A percentile compares a stretch with the other conserved stretches of the same genome.
Conservation (phyloP, 495 filamentous ascomycete species). For the Copromyces sp. region DNA sequence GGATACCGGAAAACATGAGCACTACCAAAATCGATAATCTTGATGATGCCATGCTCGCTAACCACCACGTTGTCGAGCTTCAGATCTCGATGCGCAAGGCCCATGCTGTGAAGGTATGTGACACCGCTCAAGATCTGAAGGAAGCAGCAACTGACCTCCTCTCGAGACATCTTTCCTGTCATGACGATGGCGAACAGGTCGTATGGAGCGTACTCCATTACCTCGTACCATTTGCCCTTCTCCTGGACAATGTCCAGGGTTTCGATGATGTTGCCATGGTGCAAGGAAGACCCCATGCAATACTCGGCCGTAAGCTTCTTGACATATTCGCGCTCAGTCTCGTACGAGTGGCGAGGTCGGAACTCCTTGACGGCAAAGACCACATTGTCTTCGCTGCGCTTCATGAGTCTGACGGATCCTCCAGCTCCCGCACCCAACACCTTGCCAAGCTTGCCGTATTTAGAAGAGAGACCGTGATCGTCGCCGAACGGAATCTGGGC, state of each 20-base stretch:
- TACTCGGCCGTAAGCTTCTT: slow-evolving; percentile 99
- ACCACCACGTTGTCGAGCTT: slow-evolving; percentile 99
- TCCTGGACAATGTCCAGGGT: slow-evolving; percentile 96
- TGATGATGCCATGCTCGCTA: slow-evolving; percentile 96
- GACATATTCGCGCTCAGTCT: slow-evolving; percentile 86
- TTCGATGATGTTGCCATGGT: slow-evolving; percentile 98
- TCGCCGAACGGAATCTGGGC: slow-evolving; percentile 82
- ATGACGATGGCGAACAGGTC: slow-evolving; percentile 98
- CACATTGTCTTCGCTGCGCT: slow-evolving; percentile 75
- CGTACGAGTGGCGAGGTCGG: slow-evolving; percentile 82
- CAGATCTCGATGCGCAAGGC: slow-evolving; percentile 87
- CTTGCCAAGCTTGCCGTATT: slow-evolving; percentile 91
- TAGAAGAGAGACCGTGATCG: slow-evolving; percentile 80
- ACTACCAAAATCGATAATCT: slow-evolving; percentile 98
- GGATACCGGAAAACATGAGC: slow-evolving; percentile 95
- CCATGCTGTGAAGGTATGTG: slow-evolving; percentile 96
- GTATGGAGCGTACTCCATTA: slow-evolving; percentile 98
- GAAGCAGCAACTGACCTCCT: slow-evolving; percentile 84
- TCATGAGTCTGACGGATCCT: slow-evolving; percentile 90
- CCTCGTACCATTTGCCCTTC: slow-evolving; percentile 92
- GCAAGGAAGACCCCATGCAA: slow-evolving; percentile 92
- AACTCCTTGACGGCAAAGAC: slow-evolving; percentile 99
- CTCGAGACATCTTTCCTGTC: slow-evolving; percentile 94
- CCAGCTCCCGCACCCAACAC: slow-evolving; percentile 91
- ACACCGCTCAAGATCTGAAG: slow-evolving; percentile 92